Percentiles rank a stretch among this genome's conserved stretches.
These are phyloP conservation scores for Amoebophrya sp. DNA, from an alignment of 169 alveolate species.

Conservation along the genomic window DNA sequence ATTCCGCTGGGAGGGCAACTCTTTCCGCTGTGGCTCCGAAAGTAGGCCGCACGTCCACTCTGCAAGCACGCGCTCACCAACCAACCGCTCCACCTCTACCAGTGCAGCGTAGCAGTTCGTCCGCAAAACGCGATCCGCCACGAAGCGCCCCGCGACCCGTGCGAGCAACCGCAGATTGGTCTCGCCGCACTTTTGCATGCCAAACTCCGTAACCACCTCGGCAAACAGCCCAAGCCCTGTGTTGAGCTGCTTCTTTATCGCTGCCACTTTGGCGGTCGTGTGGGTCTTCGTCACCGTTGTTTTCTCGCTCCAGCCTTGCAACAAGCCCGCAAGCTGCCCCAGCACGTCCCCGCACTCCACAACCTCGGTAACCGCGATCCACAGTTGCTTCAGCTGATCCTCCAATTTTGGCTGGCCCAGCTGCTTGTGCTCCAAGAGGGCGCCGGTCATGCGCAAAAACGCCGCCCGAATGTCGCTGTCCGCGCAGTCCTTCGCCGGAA, in stretches of 20 bases:
- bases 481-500: not conserved
- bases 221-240: not conserved
- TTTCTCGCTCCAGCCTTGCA: not conserved
- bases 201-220: not conserved
- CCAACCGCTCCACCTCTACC: not conserved
- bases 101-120: not conserved
- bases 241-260: not conserved
- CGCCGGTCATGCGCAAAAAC: not conserved
- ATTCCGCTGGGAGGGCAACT: too few species aligned
- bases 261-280: not conserved
- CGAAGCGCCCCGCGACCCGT: not conserved
- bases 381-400: not conserved
- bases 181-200: not conserved
- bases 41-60: not conserved
- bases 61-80: not conserved
- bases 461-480: not conserved
- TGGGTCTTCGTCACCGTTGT: not conserved
- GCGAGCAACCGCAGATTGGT: not conserved
- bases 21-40: not conserved
- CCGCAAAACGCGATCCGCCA: not conserved
- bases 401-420: not conserved
- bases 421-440: not conserved
- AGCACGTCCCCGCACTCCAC: not conserved
- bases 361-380: not conserved
- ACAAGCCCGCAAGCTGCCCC: not conserved